phyloP scores from a whole-genome alignment of 2,329 filamentous ascomycete species.

The Pestalotiopsis sp. region DNA sequence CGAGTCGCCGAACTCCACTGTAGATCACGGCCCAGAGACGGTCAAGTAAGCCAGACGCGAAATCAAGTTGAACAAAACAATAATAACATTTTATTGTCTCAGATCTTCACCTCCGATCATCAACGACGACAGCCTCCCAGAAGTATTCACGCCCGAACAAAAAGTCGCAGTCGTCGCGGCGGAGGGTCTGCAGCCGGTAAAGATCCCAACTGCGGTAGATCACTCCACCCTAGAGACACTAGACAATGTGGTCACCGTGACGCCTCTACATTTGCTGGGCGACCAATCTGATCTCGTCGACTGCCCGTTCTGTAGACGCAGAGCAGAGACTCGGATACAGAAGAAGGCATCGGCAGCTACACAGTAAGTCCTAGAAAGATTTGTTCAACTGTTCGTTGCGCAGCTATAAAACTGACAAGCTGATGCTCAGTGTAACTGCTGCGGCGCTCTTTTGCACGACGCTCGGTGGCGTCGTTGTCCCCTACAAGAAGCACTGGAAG shows the following conservation, averaged over 20 bases:
- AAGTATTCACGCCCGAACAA: background rate
- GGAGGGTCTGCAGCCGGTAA: background rate
- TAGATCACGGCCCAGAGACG: background rate
- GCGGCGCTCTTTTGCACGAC: background rate
- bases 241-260: background rate
- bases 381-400: accelerated
- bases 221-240: background rate
- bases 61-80: background rate
- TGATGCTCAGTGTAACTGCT: background rate
- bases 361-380: background rate
- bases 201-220: background rate
- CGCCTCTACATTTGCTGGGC: background rate
- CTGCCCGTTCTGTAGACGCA: background rate
- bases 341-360: background rate
- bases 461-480: background rate
- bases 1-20: background rate
- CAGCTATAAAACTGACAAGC: background rate
- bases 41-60: background rate
- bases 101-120: background rate
- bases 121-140: background rate
- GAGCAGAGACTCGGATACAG: background rate
- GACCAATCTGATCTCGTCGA: background rate
- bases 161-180: background rate
- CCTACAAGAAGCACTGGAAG: background rate
- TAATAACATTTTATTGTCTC: background rate